phyloP scores from a whole-genome alignment of 495 filamentous ascomycete genomes.

The Opeltia flavorubescens region DNA sequence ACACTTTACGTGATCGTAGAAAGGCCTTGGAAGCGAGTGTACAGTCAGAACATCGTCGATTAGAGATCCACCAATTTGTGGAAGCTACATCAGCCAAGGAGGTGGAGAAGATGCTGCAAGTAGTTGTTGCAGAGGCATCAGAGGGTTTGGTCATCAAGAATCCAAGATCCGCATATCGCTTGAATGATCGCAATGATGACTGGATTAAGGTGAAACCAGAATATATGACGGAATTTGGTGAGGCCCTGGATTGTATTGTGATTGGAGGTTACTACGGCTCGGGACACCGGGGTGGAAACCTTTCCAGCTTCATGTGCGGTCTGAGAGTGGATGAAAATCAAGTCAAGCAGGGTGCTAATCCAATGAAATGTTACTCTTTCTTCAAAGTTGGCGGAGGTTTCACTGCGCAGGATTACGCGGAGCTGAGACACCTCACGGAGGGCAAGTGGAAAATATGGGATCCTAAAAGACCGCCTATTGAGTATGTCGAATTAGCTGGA shows the following conservation, averaged over 20 bases:
- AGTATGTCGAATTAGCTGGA: slow-evolving; percentile 71
- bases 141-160: slow-evolving; percentile 95
- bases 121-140: slow-evolving; percentile 73
- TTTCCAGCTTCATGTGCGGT: slow-evolving; percentile 82
- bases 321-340: slow-evolving; percentile 60
- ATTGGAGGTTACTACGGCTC: slow-evolving; percentile 90
- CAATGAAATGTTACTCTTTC: slow-evolving; percentile 76
- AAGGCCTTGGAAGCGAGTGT: slow-evolving; percentile 58
- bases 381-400: slow-evolving; percentile 95
- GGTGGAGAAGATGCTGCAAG: slow-evolving; percentile 64
- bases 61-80: slow-evolving; percentile 71
- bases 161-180: slow-evolving; percentile 66
- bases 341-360: slow-evolving; percentile 36
- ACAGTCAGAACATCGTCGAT: slow-evolving; percentile 48
- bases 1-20: slow-evolving; percentile 69
- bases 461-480: slow-evolving; percentile 57
- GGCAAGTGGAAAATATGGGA: slow-evolving; percentile 89
- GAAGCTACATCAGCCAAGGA: slow-evolving; percentile 51
- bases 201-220: slow-evolving; percentile 99
- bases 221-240: slow-evolving; percentile 95
- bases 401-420: slow-evolving; percentile 68
- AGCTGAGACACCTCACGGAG: slow-evolving; percentile 69
- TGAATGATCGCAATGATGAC: slow-evolving; percentile 88
- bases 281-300: slow-evolving; percentile 64
- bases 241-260: slow-evolving; percentile 77